Base-by-base conservation (phyloP, 2,329 filamentous ascomycete genomes). In the Colletotrichum sp. region DNA sequence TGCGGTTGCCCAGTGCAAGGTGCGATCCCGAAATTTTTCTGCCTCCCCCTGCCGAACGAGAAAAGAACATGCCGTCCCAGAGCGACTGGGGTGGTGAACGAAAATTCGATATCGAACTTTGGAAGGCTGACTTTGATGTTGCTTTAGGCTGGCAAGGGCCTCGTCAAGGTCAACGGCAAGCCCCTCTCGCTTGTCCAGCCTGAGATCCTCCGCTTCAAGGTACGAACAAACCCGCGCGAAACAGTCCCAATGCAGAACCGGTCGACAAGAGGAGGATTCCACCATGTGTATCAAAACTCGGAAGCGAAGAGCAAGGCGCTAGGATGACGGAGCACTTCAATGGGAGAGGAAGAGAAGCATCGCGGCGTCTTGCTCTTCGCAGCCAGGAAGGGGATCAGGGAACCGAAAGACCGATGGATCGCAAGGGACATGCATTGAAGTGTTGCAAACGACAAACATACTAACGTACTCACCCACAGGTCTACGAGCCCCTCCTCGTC, bases 91-190 rank as follows among this genome's bases (percentile, higher is more conserved):
- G 38, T 43, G 62, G 30, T 30, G n/a, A 62, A 62, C 13, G 67
- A 55, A 56, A 38, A 66, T 61, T 66, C 58, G 61, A 75, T 36
- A 75, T 73, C 21, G 52, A 68, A 55, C 48, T 8, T 52, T 43
- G 60, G 77, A 78, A 77, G 79, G 78, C 83, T 85, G 80, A 85
- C 82, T 70, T 78, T 77, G 71, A 52, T 76, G 72, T 52, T 26
- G 70, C 76, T 56, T 4, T 73, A 87, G 86, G 82, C 86, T 81
- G 86, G 86, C 79, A 82, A 83, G 81, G 97, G 97, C 88, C 93
- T 98, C 84, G 93, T 99, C 90, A 98, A 97, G 92, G 97, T 98
- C 90, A 99, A 98, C 92, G 97, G 97, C 90, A 95, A 95, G 88
- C 97, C 97, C 85, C 93, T 99, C 84, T 91, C 91, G 85, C 95